Evolutionary conservation across 805 yeast species (phyloP).

Genomic region (Teunomyces cretensis): DNA sequence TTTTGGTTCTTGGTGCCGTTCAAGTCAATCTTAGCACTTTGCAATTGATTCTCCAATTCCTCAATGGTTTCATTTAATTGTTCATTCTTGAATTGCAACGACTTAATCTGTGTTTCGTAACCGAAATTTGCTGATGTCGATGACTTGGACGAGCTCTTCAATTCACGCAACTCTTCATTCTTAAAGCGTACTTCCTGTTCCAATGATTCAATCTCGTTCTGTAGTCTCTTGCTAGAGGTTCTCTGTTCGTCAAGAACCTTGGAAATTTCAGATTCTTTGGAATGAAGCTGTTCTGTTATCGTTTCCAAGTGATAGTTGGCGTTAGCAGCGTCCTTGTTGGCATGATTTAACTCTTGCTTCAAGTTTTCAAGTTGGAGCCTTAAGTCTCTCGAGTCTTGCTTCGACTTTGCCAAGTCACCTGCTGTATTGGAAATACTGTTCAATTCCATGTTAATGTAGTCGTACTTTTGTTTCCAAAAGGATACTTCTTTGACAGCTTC

Average conservation of each 20-base stretch:
- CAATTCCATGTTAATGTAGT: background rate
- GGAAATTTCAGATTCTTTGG: constrained; percentile 2
- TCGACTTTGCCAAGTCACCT: background rate
- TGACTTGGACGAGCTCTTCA: constrained; percentile 13
- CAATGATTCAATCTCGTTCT: constrained; percentile 9
- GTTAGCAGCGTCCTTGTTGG: background rate
- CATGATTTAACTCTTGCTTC: constrained; percentile 1
- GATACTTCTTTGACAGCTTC: constrained; percentile 2
- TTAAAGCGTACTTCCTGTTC: constrained; percentile 8
- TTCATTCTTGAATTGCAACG: constrained; percentile 19
- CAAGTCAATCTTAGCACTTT: background rate
- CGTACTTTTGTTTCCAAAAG: constrained; percentile 3
- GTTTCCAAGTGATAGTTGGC: background rate
- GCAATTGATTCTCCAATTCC: constrained; percentile 2
- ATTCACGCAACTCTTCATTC: constrained; percentile 8
- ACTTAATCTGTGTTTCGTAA: constrained; percentile 25
- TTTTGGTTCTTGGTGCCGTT: background rate
- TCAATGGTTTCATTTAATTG: constrained; percentile 10
- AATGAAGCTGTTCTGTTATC: background rate
- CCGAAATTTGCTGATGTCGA: constrained; percentile 13
- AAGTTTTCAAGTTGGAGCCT: constrained; percentile 3
- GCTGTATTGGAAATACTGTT: background rate
- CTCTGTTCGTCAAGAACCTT: constrained; percentile 3
- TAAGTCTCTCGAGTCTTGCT: constrained; percentile 1
- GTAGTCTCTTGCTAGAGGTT: constrained; percentile 4